Evolutionary conservation across 768 basidiomycete genomes (phyloP).

Genomic region (Saitozyma sp.): DNA sequence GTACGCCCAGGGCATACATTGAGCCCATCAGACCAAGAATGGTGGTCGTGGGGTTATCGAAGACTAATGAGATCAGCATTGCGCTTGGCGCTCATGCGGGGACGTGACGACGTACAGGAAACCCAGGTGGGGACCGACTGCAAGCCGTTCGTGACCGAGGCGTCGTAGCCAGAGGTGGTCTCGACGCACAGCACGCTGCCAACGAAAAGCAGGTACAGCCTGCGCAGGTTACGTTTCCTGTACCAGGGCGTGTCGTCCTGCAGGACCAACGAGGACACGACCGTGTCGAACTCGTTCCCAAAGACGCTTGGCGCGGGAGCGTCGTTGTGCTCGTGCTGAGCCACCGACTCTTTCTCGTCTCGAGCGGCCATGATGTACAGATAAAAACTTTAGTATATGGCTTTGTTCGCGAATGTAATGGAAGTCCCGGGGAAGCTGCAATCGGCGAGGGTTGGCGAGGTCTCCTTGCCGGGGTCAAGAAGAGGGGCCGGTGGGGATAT

Average conservation of each 20-base stretch:
- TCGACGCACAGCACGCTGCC: constrained; percentile 66
- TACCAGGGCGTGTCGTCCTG: constrained; percentile 66
- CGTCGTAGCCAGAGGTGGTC: constrained; percentile 62
- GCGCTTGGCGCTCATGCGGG: no score
- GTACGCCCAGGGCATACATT: constrained; percentile 19
- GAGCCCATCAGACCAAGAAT: constrained; percentile 18
- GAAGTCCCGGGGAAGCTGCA: no score
- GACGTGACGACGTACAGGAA: no score
- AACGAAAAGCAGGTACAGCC: constrained; percentile 62
- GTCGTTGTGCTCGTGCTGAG: constrained; percentile 3
- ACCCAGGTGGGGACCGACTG: no score
- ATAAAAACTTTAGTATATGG: no score
- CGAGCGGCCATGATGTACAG: not conserved
- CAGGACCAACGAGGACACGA: constrained; percentile 51
- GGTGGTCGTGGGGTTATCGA: constrained; percentile 15
- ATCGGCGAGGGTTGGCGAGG: no score
- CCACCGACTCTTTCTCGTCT: constrained; percentile 1
- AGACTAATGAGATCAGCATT: constrained; percentile 4
- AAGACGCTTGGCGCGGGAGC: constrained; percentile 1
- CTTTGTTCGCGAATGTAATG: no score
- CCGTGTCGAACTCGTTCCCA: constrained; percentile 5
- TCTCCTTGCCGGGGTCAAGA: no score
- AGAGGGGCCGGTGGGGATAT: no score
- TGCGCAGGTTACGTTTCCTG: constrained; percentile 62
- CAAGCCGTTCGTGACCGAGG: no score